Conservation (phyloP, 2,329 filamentous ascomycete genomes). For the Zymoseptoria brevis region DNA sequence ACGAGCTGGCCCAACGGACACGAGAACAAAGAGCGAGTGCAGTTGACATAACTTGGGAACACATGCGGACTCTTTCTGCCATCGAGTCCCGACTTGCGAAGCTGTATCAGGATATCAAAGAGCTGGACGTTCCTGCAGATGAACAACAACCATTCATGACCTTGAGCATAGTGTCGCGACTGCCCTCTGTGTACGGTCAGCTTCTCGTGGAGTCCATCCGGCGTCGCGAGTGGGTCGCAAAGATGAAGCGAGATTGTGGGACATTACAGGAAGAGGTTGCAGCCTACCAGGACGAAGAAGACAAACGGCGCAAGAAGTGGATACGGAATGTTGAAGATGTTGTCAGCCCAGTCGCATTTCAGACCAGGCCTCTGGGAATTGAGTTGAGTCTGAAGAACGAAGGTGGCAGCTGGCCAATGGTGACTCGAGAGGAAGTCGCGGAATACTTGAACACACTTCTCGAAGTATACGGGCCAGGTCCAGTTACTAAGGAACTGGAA, state of each 20-base stretch:
- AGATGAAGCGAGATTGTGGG: constrained; percentile 78
- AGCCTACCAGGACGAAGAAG: constrained; percentile 83
- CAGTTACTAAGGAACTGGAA: constrained; percentile 61
- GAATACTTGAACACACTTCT: constrained; percentile 62
- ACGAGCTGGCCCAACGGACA: constrained; percentile 44
- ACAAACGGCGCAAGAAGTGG: constrained; percentile 83
- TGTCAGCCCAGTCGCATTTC: constrained; percentile 57
- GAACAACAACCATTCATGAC: constrained; percentile 74
- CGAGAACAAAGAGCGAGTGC: constrained; percentile 60
- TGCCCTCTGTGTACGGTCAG: constrained; percentile 85
- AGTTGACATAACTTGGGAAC: constrained; percentile 56
- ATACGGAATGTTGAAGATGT: constrained; percentile 73
- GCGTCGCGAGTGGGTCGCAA: constrained; percentile 83
- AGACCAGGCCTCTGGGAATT: constrained; percentile 61
- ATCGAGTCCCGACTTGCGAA: constrained; percentile 69
- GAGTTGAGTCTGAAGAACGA: constrained; percentile 80
- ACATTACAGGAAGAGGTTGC: constrained; percentile 89
- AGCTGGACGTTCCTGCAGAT: constrained; percentile 64
- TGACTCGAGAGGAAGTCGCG: constrained; percentile 67
- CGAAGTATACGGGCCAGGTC: constrained; percentile 56
- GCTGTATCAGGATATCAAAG: constrained; percentile 63
- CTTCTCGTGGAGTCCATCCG: constrained; percentile 79
- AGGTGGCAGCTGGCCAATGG: constrained; percentile 70
- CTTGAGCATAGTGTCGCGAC: constrained; percentile 68
- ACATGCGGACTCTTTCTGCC: constrained; percentile 75